Evolutionary conservation across 495 filamentous ascomycete genomes (phyloP).

Genomic region (Penicillium salamii): DNA sequence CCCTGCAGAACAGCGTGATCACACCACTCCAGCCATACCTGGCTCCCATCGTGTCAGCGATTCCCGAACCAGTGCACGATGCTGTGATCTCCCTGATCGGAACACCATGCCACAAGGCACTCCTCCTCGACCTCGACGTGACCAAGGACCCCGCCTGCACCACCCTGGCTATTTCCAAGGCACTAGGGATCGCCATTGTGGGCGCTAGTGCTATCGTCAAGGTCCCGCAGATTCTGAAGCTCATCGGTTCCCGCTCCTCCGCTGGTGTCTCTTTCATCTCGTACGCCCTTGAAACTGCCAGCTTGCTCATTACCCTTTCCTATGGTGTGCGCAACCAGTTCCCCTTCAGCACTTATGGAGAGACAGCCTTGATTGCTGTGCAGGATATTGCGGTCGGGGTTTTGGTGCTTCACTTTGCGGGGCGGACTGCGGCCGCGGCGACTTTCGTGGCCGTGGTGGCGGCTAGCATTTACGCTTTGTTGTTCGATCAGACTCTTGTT

Average conservation of each 20-base stretch:
- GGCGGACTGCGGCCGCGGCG: constrained; percentile 58
- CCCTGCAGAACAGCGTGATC: constrained; percentile 50
- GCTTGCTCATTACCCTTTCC: constrained; percentile 78
- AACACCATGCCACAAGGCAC: constrained; percentile 73
- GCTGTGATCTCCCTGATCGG: constrained; percentile 77
- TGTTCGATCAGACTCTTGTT: constrained; percentile 65
- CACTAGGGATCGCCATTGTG: constrained; percentile 88
- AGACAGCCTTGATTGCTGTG: constrained; percentile 83
- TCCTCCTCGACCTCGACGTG: constrained; percentile 77
- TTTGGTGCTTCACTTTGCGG: constrained; percentile 77
- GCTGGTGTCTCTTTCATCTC: constrained; percentile 83
- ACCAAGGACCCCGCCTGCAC: constrained; percentile 68
- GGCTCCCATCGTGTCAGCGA: constrained; percentile 73
- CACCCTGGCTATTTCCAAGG: constrained; percentile 86
- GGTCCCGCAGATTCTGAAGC: constrained; percentile 91
- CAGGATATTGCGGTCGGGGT: constrained; percentile 89
- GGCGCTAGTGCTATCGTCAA: constrained; percentile 86
- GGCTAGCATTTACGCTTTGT: constrained; percentile 58
- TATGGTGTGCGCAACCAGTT: constrained; percentile 89
- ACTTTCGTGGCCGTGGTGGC: constrained; percentile 75
- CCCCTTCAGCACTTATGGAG: constrained; percentile 94
- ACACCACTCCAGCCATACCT: constrained; percentile 62
- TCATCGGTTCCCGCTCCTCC: constrained; percentile 72
- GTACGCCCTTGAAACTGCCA: constrained; percentile 85
- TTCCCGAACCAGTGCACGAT: constrained; percentile 75